phyloP scores from a whole-genome alignment of 2,329 filamentous ascomycete species.

The Arthroderma sp. region DNA sequence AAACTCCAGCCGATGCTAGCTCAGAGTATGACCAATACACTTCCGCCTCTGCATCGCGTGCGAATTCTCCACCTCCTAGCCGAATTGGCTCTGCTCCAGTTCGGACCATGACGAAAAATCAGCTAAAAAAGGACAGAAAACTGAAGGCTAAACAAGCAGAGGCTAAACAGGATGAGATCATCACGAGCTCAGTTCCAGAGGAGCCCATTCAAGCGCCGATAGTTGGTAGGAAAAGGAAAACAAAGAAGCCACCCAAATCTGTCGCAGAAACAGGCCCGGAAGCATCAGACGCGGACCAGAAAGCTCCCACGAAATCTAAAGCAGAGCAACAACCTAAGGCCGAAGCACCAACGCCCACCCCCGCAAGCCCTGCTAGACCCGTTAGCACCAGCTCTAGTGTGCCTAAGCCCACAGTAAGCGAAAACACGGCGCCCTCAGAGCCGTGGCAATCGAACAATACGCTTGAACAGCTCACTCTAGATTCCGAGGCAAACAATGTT shows the following conservation, averaged over 20 bases:
- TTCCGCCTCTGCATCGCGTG: conserved; percentile 46
- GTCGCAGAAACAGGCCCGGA: conserved; percentile 9
- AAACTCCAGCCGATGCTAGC: conserved; percentile 46
- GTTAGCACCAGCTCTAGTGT: conserved; percentile 14
- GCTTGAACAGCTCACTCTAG: conserved; percentile 25
- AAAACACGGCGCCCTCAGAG: conserved; percentile 14
- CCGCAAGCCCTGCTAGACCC: conserved; percentile 10
- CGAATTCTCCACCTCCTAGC: conserved; percentile 42
- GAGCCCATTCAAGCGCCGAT: conserved; percentile 48
- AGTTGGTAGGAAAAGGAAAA: conserved; percentile 49
- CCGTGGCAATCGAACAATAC: conserved; percentile 29
- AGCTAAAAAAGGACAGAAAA: conserved; percentile 45
- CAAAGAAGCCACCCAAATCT: conserved; percentile 30
- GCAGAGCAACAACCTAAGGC: conserved; percentile 1
- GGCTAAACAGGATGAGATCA: conserved; percentile 29
- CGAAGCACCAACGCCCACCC: conserved; percentile 1
- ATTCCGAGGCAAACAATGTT: conserved; percentile 22
- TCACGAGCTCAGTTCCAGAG: conserved; percentile 15
- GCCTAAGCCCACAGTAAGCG: conserved; percentile 1
- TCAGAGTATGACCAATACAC: conserved; percentile 47
- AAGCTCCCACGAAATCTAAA: neutral
- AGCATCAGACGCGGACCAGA: conserved; percentile 6
- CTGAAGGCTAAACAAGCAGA: conserved; percentile 37
- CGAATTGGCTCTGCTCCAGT: conserved; percentile 48
- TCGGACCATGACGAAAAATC: conserved; percentile 47